Evolutionary conservation across 805 yeast species (phyloP), one percentile per base, ranked within the genome.

Genomic region (Candida insectalens): DNA sequence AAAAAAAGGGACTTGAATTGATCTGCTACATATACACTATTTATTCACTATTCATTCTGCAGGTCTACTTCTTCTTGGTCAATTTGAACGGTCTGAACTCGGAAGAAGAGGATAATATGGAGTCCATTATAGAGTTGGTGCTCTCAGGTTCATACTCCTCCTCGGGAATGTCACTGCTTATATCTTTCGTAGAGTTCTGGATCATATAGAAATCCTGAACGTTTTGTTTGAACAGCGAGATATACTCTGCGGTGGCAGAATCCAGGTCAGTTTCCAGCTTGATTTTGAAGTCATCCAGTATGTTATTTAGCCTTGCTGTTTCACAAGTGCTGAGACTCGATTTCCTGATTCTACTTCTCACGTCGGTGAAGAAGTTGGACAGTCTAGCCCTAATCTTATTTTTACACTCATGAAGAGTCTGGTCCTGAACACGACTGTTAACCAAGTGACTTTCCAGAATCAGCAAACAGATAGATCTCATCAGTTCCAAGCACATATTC

Each of bases 391-490:
- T 36, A 14, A 53, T 46, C 29, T 49, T 45, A 2, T 18, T 13
- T 22, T 47, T 32, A 22, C 57, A 52, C 16, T 49, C 43, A 3
- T 34, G 25, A 3, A 45, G 8, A 12, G 50, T 36, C 6, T 46
- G 38, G 1, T 41, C 34, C 6, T 43, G 44, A 23, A 36, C 39
- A 8, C 33, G 15, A 17, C 36, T 34, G 25, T 48, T 46, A 14
- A 51, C 32, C 29, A 52, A 34, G 32, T 54, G 46, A 32, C 45
- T 47, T 32, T 52, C 57, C 35, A 54, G 50, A 1, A 51, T 40
- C 4, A 51, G 32, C 8, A 53, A 25, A 18, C 52, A 49, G 6
- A 51, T 35, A 23, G 49, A 52, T 20, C 46, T 43, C 16, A 53
- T 41, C 4, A 47, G 35, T 8, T 36, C 37, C 13, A 48, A 30